A percentile compares a stretch with the other conserved stretches of the same genome.
Conservation (phyloP, 139 green algal species). For the Chlorella sp. region DNA sequence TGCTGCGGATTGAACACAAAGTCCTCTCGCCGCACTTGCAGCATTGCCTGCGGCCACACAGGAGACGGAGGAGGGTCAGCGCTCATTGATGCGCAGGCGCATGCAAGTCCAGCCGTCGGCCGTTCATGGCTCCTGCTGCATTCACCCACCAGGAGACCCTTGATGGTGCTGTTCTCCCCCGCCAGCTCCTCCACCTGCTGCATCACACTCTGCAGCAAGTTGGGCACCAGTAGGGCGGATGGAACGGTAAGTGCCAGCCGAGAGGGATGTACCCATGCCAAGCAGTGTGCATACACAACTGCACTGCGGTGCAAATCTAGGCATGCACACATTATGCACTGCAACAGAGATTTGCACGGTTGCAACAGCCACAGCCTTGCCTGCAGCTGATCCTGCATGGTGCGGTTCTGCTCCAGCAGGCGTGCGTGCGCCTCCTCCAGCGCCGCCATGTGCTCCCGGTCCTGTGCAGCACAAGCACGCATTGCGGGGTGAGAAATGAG, state of each 20-base stretch:
- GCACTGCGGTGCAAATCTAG: too few relatives aligned
- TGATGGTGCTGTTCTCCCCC: slow-evolving; percentile 37
- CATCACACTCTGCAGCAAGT: slow-evolving; percentile 12
- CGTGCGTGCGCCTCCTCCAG: slow-evolving; percentile 32
- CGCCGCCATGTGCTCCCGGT: slow-evolving; percentile 29
- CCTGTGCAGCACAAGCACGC: not conserved
- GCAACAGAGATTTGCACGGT: too few relatives aligned
- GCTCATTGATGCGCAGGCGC: too few relatives aligned
- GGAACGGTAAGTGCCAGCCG: too few relatives aligned
- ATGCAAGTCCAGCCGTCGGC: too few relatives aligned
- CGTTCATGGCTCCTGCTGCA: too few relatives aligned
- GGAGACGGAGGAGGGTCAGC: too few relatives aligned
- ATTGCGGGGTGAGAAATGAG: too few relatives aligned
- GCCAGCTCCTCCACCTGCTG: slow-evolving; percentile 8
- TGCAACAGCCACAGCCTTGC: not conserved
- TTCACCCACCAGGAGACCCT: not conserved
- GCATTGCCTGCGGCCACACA: not conserved
- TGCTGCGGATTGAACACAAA: slow-evolving; percentile 37
- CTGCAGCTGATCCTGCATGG: slow-evolving; percentile 32
- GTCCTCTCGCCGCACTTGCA: slow-evolving; percentile 26
- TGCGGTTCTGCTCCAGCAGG: slow-evolving; percentile 28
- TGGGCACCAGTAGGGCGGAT: not conserved
- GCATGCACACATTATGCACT: too few relatives aligned
- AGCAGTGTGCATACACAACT: too few relatives aligned
- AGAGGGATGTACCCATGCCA: too few relatives aligned